phyloP scores from a whole-genome alignment of 768 basidiomycete genomes.

The Suillus variegatus region DNA sequence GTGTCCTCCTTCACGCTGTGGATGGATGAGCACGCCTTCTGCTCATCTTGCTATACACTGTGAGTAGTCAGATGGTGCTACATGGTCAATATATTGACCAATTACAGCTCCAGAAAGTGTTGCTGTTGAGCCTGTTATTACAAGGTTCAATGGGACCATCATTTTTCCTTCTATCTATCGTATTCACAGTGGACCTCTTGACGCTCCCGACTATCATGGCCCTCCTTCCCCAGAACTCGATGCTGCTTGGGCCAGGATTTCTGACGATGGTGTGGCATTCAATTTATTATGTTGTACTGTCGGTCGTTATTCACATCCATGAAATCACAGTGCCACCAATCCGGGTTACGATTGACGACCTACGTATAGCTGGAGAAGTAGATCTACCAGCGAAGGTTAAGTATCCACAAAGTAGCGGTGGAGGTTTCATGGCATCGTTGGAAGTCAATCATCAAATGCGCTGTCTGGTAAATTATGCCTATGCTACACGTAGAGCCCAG shows the following conservation, averaged over 20 bases:
- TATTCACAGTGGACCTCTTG: not conserved
- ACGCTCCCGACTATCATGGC: not conserved
- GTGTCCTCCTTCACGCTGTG: constrained; percentile 11
- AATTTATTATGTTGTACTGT: not conserved
- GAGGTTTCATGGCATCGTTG: constrained; percentile 15
- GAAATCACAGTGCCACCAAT: constrained; percentile 8
- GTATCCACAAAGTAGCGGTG: constrained; percentile 12
- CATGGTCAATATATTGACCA: not conserved
- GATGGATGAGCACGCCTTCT: constrained; percentile 5
- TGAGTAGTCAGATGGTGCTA: not conserved
- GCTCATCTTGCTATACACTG: not conserved
- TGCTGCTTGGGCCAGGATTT: not conserved
- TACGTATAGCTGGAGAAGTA: constrained; percentile 10
- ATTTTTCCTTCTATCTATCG: constrained; percentile 9
- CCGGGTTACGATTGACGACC: constrained; percentile 6
- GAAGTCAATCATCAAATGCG: constrained; percentile 14
- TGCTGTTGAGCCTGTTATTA: constrained; percentile 10
- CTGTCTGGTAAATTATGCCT: constrained; percentile 9
- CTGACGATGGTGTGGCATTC: constrained; percentile 7
- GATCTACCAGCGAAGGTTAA: constrained; percentile 7
- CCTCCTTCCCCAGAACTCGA: not conserved
- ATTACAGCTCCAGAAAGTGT: constrained; percentile 12
- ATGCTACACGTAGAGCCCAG: not conserved
- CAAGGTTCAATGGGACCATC: constrained; percentile 11
- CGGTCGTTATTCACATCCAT: not conserved